These are phyloP conservation scores for Pseudogymnoascus sp. DNA, from an alignment of 2,329 filamentous ascomycete genomes.

Conservation along the genomic window DNA sequence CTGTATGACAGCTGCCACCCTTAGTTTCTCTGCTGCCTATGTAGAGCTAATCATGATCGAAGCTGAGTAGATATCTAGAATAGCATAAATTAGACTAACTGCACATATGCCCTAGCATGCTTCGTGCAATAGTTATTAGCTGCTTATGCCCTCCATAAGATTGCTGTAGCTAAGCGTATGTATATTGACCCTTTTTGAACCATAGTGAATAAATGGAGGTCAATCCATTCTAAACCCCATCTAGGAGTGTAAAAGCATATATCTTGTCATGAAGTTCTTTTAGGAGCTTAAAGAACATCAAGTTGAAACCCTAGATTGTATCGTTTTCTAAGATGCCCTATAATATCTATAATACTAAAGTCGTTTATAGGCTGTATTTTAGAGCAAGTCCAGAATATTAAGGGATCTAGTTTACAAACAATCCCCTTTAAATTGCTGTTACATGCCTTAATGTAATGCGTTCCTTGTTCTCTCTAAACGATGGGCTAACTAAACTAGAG, in stretches of 20 bases:
- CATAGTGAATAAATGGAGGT: neutral
- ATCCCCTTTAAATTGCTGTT: too few relatives aligned
- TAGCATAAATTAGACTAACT: neutral
- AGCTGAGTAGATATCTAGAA: neutral
- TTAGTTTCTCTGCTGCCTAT: neutral
- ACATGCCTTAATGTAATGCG: too few relatives aligned
- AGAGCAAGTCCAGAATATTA: too few relatives aligned
- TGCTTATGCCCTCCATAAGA: neutral
- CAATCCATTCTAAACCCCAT: neutral
- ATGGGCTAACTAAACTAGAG: too few relatives aligned
- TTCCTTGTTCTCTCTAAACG: too few relatives aligned
- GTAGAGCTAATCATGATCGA: neutral
- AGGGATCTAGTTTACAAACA: too few relatives aligned
- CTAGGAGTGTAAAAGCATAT: neutral
- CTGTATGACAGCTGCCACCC: neutral
- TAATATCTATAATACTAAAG: neutral
- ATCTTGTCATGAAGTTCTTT: neutral
- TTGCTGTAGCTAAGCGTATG: neutral
- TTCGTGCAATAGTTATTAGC: neutral
- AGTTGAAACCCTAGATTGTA: neutral
- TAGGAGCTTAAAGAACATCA: neutral
- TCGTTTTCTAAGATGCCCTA: neutral
- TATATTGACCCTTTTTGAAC: neutral
- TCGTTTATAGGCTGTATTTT: neutral
- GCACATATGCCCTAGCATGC: neutral